Conservation (phyloP, 176 grass and related monocot species). For the Aechmea fasciata region DNA sequence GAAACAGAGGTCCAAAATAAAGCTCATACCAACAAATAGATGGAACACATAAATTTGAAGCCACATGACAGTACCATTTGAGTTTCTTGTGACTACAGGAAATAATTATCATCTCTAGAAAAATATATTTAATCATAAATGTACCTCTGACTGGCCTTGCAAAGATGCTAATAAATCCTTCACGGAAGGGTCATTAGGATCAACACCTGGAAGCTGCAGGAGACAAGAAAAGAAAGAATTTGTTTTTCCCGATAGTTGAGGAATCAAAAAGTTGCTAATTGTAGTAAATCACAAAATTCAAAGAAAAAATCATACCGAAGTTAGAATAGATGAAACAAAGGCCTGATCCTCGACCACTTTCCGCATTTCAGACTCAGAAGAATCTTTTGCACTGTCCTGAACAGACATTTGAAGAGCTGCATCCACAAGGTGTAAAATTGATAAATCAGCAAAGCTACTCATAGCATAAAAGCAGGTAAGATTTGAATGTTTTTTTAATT, state of each 20-base stretch:
- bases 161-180: constrained; percentile 87
- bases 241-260: constrained; percentile 7
- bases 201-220: constrained; percentile 89
- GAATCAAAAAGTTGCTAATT: constrained; percentile 2
- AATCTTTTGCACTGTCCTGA: constrained; percentile 40
- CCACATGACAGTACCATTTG: background rate
- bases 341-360: constrained; percentile 87
- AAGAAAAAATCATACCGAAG: constrained; percentile 40
- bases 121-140: background rate
- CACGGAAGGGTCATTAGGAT: constrained; percentile 92
- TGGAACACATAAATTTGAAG: too few species aligned
- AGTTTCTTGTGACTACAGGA: background rate
- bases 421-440: constrained; percentile 3
- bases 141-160: constrained; percentile 70
- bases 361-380: constrained; percentile 63
- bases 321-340: constrained; percentile 95
- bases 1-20: too few species aligned
- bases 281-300: constrained; percentile 1
- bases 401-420: constrained; percentile 99
- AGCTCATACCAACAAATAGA: too few species aligned
- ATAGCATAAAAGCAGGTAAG: background rate
- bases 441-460: constrained; percentile 10
- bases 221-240: background rate
- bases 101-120: background rate
- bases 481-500: background rate